Evolutionary conservation across 495 filamentous ascomycete species (phyloP), one percentile per base, ranked within the genome.

Genomic region (Penicillium paradoxum): DNA sequence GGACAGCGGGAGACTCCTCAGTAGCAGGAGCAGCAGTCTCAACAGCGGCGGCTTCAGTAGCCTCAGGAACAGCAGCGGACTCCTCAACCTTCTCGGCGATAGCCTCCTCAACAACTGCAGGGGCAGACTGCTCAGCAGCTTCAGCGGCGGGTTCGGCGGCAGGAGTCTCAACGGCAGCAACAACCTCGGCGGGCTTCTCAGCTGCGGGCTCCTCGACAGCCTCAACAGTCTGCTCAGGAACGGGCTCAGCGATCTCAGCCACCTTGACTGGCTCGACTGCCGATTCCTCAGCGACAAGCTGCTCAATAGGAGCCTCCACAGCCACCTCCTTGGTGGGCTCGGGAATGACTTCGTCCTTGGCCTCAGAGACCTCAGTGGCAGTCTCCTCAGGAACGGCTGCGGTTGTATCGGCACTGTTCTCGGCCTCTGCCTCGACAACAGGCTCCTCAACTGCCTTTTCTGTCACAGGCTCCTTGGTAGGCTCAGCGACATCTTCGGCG

Each of bases 391-490:
- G 43, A 24, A 39, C 33, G 0, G 33, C 19, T 6, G n/a, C n/a
- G 33, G 40, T 42, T 19, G 17, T 15, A 14, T 45, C 19, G 21
- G 49, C 45, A n/a, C 45, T 38, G 39, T 57, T 51, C 30, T 45
- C 32, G 33, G 54, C 24, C 30, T 45, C 22, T 13, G 51, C 30
- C 36, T 55, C 46, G 4, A 36, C 36, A n/a, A 36, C 19, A 0
- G 55, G 43, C 40, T 62, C 62, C 24, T 38, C 46, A 29, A 47
- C 36, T 3, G 37, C 15, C 29, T 36, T 29, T 30, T 59, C 49
- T 22, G 40, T 36, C 18, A 40, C 37, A 10, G 59, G 41, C 40
- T 56, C 52, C 51, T 59, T 5, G 13, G 43, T 45, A 25, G 48
- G 37, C 27, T 56, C 47, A 19, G 46, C 27, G 9, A 33, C 15